Percentiles rank a stretch among this genome's conserved stretches.
phyloP scores from a whole-genome alignment of 2,329 filamentous ascomycete species.

The Aspergillus costaricaensis region DNA sequence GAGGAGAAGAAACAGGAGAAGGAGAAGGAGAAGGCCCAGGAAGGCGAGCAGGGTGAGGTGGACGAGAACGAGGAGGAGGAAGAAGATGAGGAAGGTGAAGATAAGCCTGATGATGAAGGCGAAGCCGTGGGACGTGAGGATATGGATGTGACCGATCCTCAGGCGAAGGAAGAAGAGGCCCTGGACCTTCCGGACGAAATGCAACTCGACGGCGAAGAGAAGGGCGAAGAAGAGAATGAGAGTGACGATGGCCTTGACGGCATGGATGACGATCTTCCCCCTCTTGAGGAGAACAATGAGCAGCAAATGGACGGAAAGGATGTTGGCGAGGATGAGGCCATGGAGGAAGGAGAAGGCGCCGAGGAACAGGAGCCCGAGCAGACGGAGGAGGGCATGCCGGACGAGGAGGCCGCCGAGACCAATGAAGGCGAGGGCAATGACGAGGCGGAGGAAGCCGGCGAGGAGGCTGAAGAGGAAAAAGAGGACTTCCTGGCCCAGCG shows the following conservation, averaged over 20 bases:
- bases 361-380: conserved; percentile 36
- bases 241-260: conserved; percentile 46
- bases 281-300: conserved; percentile 33
- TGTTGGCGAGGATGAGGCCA: conserved; percentile 32
- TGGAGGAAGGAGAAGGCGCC: conserved; percentile 26
- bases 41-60: conserved; percentile 43
- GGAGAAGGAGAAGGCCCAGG: conserved; percentile 46
- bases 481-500: conserved; percentile 49
- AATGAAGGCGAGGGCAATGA: conserved; percentile 52
- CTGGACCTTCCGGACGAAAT: conserved; percentile 86
- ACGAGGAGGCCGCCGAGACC: conserved; percentile 36
- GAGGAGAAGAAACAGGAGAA: conserved; percentile 32
- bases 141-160: conserved; percentile 67
- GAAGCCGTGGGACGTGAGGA: conserved; percentile 65
- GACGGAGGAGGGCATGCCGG: conserved; percentile 45
- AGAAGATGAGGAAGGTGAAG: conserved; percentile 52
- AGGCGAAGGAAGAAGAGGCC: conserved; percentile 77
- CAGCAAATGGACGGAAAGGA: conserved; percentile 36
- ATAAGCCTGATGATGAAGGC: conserved; percentile 59
- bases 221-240: conserved; percentile 50
- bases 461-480: conserved; percentile 54
- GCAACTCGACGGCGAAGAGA: conserved; percentile 71
- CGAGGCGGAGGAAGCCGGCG: conserved; percentile 43
- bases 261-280: conserved; percentile 43
- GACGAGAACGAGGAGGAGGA: conserved; percentile 63